These are phyloP conservation scores for Wickerhamomyces ciferrii DNA, from an alignment of 805 yeast species.

Conservation along the genomic window DNA sequence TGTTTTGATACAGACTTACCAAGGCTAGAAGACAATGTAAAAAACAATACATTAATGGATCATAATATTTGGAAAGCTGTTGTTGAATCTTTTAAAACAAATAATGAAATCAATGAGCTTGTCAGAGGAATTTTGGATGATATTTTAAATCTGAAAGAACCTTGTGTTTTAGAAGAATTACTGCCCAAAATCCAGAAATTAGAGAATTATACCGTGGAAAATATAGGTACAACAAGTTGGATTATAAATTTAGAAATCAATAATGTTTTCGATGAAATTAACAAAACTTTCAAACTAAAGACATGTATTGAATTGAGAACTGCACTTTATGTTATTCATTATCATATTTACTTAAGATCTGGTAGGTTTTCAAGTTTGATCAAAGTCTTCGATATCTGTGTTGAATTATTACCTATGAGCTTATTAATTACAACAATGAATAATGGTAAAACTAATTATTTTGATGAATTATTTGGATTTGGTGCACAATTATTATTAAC, in stretches of 20 bases:
- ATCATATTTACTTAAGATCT: constrained; percentile 15
- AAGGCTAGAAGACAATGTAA: constrained; percentile 23
- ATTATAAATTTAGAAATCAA: constrained; percentile 21
- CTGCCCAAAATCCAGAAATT: constrained; percentile 28
- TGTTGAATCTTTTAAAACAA: constrained; percentile 25
- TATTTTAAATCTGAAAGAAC: constrained; percentile 35
- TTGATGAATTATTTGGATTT: constrained; percentile 19
- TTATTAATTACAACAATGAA: constrained; percentile 17
- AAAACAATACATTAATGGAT: constrained; percentile 30
- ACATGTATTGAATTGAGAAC: constrained; percentile 23
- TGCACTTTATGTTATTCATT: constrained; percentile 19
- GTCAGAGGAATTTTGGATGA: constrained; percentile 29
- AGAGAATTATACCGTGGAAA: constrained; percentile 27
- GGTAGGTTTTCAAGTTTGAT: constrained; percentile 5
- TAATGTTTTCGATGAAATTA: constrained; percentile 12
- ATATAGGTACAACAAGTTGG: constrained; percentile 24
- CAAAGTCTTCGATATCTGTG: constrained; percentile 12
- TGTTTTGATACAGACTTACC: constrained; percentile 52
- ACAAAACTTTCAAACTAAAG: constrained; percentile 21
- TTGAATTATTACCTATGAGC: constrained; percentile 20
- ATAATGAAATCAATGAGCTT: constrained; percentile 24
- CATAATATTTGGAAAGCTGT: constrained; percentile 36
- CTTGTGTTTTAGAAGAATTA: constrained; percentile 33
- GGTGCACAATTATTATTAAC: constrained; percentile 18
- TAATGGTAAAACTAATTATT: constrained; percentile 19